Base-by-base conservation (phyloP, 129 eudicot species). In the Lonicera japonica region DNA sequence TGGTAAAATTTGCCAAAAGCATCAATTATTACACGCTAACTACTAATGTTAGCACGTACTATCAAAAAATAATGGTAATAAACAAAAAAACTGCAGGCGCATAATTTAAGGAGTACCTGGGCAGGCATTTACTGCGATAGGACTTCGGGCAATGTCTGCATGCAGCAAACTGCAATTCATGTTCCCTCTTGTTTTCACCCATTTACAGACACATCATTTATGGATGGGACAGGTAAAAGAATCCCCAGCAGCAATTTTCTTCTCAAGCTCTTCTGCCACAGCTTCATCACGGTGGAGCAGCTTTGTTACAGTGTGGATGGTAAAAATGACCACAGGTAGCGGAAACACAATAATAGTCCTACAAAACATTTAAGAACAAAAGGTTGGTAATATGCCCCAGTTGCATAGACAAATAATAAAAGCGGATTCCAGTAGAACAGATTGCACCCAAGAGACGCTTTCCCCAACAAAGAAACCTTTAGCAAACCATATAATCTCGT, bases 61-160 rank as follows among this genome's bases (percentile, higher is more conserved):
- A 51, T 64, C 50, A 0, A 64, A 34, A 5, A 17, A 36, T 14
- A 15, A 14, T 29, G 15, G 4, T 23, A 18, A 34, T 11, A 18
- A 1, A 29, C 4, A 34, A 25, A 54, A 21, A n/a, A 5, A 8
- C 0, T 9, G 25, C 4, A 3, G 1, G 25, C 14, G n/a, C 11
- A 13, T 8, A 52, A 22, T 52, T 53, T 8, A 69, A 16, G 5
- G 36, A 41, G 64, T 65, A 81, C 92, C 75, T 68, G 11, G 92
- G 92, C 60, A 85, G 66, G 39, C 92, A 85, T 77, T 85, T 80
- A 53, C 78, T 64, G 20, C 80, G 92, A 69, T 80, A 85, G 36
- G 87, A 78, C 64, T 67, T 79, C 21, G 92, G 92, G 64, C 92
- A 85, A 18, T 87, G 92, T 59, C 87, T 75, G 17, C 92, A 85